These are phyloP conservation scores for Geranomyces michiganensis DNA, from an alignment of 192 early-diverging fungal species.

Conservation along the genomic window DNA sequence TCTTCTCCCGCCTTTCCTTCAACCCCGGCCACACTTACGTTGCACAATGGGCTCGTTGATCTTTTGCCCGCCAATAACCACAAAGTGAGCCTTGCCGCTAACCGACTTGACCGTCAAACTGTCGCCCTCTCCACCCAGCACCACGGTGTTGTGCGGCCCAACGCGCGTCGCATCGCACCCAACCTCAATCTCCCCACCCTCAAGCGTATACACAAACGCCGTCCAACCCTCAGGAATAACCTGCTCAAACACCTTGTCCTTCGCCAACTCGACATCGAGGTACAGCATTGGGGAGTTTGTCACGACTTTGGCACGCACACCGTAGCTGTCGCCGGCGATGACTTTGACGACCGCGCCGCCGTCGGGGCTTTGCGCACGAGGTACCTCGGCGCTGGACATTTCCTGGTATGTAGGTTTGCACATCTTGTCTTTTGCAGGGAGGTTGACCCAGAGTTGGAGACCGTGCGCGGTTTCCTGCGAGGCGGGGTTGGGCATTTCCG, in stretches of 20 bases:
- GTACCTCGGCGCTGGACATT: conserved; percentile 63
- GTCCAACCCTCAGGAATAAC: conserved; percentile 58
- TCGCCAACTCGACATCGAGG: conserved; percentile 71
- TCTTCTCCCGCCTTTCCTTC: conserved; percentile 58
- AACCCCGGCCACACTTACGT: conserved; percentile 38
- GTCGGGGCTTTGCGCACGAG: conserved; percentile 53
- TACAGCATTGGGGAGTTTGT: conserved; percentile 82
- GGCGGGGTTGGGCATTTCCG: conserved; percentile 27
- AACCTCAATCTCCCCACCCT: conserved; percentile 26
- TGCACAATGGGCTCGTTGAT: conserved; percentile 54
- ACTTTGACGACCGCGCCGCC: conserved; percentile 72
- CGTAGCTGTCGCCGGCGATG: conserved; percentile 83
- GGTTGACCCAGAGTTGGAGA: conserved; percentile 73
- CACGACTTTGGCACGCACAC: conserved; percentile 65
- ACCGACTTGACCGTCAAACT: conserved; percentile 45
- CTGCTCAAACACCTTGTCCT: conserved; percentile 58
- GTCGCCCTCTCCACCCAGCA: conserved; percentile 45
- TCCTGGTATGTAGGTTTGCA: conserved; percentile 58
- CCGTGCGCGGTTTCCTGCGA: conserved; percentile 31
- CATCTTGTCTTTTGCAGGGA: conserved; percentile 76
- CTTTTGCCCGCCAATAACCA: conserved; percentile 65
- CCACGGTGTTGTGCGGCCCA: conserved; percentile 50
- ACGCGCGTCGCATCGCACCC: conserved; percentile 20
- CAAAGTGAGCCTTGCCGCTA: conserved; percentile 51
- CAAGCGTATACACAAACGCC: conserved; percentile 68